Conservation (phyloP, 768 basidiomycete genomes). For the Podaxis pistillaris region DNA sequence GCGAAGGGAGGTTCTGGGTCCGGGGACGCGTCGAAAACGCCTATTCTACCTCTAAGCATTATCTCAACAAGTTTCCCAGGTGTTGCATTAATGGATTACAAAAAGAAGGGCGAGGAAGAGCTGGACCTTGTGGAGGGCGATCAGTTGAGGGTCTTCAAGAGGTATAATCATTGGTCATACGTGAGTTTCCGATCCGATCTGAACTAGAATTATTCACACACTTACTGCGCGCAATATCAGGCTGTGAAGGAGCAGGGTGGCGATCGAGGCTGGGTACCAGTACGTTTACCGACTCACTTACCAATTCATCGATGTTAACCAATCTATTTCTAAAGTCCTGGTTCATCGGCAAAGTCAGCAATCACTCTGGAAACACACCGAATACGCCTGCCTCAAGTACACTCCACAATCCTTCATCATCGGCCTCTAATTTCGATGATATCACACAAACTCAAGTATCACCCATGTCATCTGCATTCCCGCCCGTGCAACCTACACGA, state of each 20-base stretch:
- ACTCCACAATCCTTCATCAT: slow-evolving; percentile 25
- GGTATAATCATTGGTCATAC: slow-evolving; percentile 98
- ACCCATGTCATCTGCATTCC: slow-evolving; percentile 85
- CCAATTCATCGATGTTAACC: slow-evolving; percentile 8
- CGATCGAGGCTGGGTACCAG: slow-evolving; percentile 95
- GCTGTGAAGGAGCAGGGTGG: slow-evolving; percentile 93
- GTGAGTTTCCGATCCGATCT: slow-evolving; percentile 39
- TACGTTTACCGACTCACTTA: slow-evolving; percentile 32
- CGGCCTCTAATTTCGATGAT: slow-evolving; percentile 33
- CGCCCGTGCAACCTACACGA: slow-evolving; percentile 38
- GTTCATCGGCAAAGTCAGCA: slow-evolving; percentile 85
- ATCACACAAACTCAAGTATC: slow-evolving; percentile 55
- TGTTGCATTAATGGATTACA: slow-evolving; percentile 94
- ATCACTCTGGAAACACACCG: slow-evolving; percentile 47
- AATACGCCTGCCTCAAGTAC: slow-evolving; percentile 43
- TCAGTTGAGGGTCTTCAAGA: slow-evolving; percentile 88
- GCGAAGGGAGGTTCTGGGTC: slow-evolving; percentile 50
- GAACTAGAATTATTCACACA: slow-evolving; percentile 10
- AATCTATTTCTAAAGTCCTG: slow-evolving; percentile 56
- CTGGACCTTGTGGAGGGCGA: slow-evolving; percentile 88
- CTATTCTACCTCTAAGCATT: slow-evolving; percentile 87
- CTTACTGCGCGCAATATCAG: slow-evolving; percentile 34
- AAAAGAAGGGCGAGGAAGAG: slow-evolving; percentile 91
- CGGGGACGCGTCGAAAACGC: slow-evolving; percentile 54
- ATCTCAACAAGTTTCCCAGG: slow-evolving; percentile 98